These are phyloP conservation scores for Globisporangium cystogenes DNA, from an alignment of 352 stramenopile genomes.

Conservation along the genomic window DNA sequence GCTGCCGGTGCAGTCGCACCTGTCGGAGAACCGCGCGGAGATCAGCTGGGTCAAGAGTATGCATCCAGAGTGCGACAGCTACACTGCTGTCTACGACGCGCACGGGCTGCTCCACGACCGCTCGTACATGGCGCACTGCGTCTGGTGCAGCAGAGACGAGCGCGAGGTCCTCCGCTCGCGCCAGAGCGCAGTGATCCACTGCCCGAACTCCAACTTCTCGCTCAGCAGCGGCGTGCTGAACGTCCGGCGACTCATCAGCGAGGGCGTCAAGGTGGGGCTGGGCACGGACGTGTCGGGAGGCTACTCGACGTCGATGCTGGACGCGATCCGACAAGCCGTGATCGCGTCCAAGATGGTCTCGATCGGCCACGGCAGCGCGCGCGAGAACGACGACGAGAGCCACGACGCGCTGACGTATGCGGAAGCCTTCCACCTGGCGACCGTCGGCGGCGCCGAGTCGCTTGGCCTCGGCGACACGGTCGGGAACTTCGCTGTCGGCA, in stretches of 20 bases:
- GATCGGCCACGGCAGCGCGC: constrained; percentile 52
- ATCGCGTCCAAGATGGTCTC: constrained; percentile 86
- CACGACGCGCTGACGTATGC: constrained; percentile 49
- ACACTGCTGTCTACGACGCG: constrained; percentile 77
- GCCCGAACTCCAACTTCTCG: constrained; percentile 94
- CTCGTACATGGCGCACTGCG: constrained; percentile 94
- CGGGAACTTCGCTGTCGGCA: constrained; percentile 87
- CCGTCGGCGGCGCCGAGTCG: constrained; percentile 76
- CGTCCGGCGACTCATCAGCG: constrained; percentile 60
- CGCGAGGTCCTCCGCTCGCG: constrained; percentile 53
- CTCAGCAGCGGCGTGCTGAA: constrained; percentile 87
- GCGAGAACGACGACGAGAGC: constrained; percentile 21
- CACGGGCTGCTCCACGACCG: constrained; percentile 87
- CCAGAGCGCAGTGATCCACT: constrained; percentile 89
- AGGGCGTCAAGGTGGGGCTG: constrained; percentile 88
- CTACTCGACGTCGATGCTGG: constrained; percentile 93
- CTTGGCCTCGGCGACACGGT: constrained; percentile 76
- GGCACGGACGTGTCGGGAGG: constrained; percentile 94
- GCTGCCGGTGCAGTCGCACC: constrained; percentile 88
- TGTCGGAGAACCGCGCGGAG: constrained; percentile 89
- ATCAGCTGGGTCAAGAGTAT: constrained; percentile 82
- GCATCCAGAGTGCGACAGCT: constrained; percentile 73
- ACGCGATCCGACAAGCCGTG: constrained; percentile 87
- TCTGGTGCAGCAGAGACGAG: constrained; percentile 82
- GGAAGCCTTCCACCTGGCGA: constrained; percentile 90